Conservation (phyloP, 2,329 filamentous ascomycete species). For the Sporothrix humicola region DNA sequence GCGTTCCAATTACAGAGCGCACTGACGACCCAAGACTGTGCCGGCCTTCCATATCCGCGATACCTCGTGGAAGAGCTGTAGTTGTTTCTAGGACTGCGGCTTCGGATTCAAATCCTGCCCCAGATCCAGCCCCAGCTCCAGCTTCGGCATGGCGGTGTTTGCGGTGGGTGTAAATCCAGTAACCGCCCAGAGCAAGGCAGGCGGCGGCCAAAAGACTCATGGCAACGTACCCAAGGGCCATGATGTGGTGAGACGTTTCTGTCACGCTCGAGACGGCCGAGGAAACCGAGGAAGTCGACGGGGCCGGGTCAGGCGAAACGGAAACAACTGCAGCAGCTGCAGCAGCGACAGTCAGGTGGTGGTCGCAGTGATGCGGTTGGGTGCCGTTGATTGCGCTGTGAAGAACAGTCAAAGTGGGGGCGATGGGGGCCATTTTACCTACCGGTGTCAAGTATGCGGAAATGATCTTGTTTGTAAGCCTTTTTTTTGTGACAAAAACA, state of each 20-base stretch:
- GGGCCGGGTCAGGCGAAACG: background rate
- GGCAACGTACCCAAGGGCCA: background rate
- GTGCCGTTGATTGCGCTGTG: constrained; percentile 5
- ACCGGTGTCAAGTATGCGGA: background rate
- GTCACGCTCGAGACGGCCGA: too few relatives aligned
- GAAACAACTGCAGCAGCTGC: background rate
- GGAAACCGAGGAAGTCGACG: background rate
- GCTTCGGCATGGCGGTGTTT: background rate
- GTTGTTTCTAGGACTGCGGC: too few relatives aligned
- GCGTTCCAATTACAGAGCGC: background rate
- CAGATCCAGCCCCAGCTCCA: too few relatives aligned
- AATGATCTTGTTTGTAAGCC: background rate
- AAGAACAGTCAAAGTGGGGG: background rate
- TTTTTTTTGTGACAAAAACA: background rate
- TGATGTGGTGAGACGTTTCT: background rate
- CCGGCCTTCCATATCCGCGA: background rate
- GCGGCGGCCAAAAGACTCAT: background rate
- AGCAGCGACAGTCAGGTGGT: background rate
- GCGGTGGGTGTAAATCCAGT: background rate
- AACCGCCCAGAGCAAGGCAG: background rate
- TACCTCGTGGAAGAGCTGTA: background rate
- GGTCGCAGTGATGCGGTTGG: background rate
- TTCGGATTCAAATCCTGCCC: too few relatives aligned
- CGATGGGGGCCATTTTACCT: constrained; percentile 2
- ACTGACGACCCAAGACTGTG: background rate